A percentile compares a stretch with the other conserved stretches of the same genome.
Evolutionary conservation across 2,329 filamentous ascomycete genomes (phyloP).

Genomic region (Chrysosporium queenslandicum): DNA sequence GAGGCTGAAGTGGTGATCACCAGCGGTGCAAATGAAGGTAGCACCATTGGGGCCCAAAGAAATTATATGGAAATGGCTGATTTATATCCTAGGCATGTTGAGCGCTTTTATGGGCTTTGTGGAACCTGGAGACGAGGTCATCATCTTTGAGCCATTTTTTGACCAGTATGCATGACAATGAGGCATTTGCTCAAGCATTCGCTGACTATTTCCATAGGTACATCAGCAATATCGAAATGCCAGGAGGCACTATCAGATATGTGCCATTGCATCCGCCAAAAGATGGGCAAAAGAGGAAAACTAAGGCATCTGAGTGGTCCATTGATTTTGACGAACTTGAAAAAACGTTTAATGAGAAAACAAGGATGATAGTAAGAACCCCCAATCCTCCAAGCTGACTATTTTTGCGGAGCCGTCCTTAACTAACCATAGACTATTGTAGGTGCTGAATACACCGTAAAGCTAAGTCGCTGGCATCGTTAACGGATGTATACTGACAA

Average conservation of each 20-base stretch:
- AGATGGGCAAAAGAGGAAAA: conserved; percentile 66
- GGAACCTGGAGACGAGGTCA: conserved; percentile 89
- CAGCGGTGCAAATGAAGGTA: conserved; percentile 50
- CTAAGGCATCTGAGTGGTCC: conserved; percentile 78
- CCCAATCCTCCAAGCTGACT: neutral
- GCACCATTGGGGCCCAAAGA: neutral
- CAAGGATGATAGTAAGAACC: conserved; percentile 84
- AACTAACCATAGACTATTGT: neutral
- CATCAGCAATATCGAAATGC: conserved; percentile 97
- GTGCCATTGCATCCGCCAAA: conserved; percentile 86
- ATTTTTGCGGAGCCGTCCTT: conserved; percentile 15
- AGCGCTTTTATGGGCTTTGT: conserved; percentile 97
- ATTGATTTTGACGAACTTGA: conserved; percentile 77
- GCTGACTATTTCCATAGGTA: conserved; percentile 45
- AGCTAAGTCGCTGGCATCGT: conserved; percentile 13
- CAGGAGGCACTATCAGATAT: conserved; percentile 87
- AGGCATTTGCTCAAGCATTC: no score
- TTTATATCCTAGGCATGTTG: conserved; percentile 57
- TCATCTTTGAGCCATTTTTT: conserved; percentile 97
- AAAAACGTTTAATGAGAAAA: conserved; percentile 68
- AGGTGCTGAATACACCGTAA: conserved; percentile 45
- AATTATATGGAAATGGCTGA: neutral
- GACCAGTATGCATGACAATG: no score
- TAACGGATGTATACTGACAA: neutral
- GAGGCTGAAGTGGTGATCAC: conserved; percentile 93